phyloP scores from a whole-genome alignment of 192 early-diverging fungal species.

The Funneliformis geosporum region DNA sequence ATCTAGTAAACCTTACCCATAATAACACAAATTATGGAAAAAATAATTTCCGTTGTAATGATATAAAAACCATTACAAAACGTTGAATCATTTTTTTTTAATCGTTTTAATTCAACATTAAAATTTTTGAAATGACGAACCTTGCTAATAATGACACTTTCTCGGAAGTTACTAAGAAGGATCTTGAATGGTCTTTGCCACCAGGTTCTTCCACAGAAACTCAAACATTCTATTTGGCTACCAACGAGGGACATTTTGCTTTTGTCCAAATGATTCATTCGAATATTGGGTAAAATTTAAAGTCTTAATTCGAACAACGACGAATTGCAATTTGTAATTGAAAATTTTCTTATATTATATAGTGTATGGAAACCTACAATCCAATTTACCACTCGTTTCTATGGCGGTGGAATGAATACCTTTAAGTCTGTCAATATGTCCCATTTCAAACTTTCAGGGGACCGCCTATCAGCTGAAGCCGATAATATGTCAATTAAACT shows the following conservation, averaged over 20 bases:
- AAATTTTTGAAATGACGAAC: not conserved
- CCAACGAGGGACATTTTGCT: constrained; percentile 71
- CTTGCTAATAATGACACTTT: constrained; percentile 46
- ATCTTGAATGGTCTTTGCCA: constrained; percentile 70
- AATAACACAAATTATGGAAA: not conserved
- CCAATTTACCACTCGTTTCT: constrained; percentile 76
- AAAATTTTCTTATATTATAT: not conserved
- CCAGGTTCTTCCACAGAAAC: constrained; percentile 82
- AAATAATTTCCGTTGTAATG: not conserved
- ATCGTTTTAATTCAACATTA: not conserved
- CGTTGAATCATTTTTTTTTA: no score
- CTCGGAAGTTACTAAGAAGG: constrained; percentile 53
- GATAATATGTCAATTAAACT: constrained; percentile 71
- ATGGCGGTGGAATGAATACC: constrained; percentile 70
- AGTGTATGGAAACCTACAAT: constrained; percentile 57
- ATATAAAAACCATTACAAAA: not conserved
- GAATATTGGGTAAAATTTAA: constrained; percentile 63
- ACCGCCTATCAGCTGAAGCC: constrained; percentile 74
- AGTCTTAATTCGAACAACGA: not conserved
- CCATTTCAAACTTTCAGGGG: constrained; percentile 68
- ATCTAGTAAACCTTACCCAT: no score
- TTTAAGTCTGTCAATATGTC: constrained; percentile 74
- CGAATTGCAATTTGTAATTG: not conserved
- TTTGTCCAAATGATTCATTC: constrained; percentile 92
- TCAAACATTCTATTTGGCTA: constrained; percentile 83